Conservation (phyloP, 106 monocot species). For the Dioscorea alata region DNA sequence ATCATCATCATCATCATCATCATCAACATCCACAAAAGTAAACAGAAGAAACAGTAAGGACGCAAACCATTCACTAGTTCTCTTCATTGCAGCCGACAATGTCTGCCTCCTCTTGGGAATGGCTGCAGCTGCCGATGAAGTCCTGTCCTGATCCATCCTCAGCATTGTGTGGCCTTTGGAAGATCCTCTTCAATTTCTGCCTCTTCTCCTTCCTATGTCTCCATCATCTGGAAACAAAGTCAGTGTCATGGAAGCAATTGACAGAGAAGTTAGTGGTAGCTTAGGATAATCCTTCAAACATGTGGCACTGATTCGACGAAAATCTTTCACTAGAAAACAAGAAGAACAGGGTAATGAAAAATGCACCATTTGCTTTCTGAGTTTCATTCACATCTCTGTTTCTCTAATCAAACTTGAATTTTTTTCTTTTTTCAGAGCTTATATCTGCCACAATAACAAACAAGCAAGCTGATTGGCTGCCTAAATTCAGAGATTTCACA, state of each 20-base stretch:
- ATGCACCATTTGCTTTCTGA: too few relatives aligned
- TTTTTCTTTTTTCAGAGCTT: too few relatives aligned
- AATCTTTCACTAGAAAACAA: background rate
- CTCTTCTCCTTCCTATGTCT: slow-evolving; percentile 5
- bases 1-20: background rate
- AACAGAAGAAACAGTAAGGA: background rate
- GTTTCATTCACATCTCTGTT: too few relatives aligned
- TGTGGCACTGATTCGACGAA: slow-evolving; percentile 17
- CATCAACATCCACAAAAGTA: too few relatives aligned
- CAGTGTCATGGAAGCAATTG: background rate
- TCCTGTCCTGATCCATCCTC: slow-evolving; percentile 12
- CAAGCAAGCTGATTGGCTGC: too few relatives aligned
- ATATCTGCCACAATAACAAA: too few relatives aligned
- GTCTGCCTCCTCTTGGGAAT: slow-evolving; percentile 29
- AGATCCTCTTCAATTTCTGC: background rate
- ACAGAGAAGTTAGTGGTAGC: background rate
- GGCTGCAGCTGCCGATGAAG: slow-evolving; percentile 7
- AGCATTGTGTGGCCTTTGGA: slow-evolving; percentile 15
- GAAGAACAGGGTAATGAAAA: too few relatives aligned
- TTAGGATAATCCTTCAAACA: slow-evolving; percentile 11
- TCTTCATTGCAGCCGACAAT: slow-evolving; percentile 46
- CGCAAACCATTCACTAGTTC: slow-evolving; percentile 53
- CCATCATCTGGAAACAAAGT: slow-evolving; percentile 18
- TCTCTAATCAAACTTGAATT: too few relatives aligned
- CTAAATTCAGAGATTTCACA: too few relatives aligned